These are phyloP conservation scores for Oidiodendron maius DNA, from an alignment of 495 filamentous ascomycete species.

Conservation along the genomic window DNA sequence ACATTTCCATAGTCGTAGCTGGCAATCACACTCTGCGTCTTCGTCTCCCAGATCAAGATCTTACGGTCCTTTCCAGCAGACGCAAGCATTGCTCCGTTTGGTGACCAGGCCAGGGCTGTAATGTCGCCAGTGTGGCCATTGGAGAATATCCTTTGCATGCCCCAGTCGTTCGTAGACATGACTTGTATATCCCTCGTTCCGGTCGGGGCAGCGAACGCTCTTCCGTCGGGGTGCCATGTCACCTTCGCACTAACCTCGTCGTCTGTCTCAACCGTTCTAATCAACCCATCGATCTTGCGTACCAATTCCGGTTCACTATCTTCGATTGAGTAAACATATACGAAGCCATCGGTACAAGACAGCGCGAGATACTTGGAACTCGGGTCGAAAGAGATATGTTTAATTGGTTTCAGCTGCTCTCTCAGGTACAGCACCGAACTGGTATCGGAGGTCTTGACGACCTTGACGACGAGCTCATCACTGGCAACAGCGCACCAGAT, in stretches of 20 bases:
- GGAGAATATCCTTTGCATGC: slow-evolving; percentile 69
- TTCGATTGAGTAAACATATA: slow-evolving; percentile 84
- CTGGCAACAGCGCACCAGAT: slow-evolving; percentile 94
- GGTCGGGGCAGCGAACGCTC: slow-evolving; percentile 82
- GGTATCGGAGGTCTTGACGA: slow-evolving; percentile 78
- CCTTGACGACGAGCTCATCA: slow-evolving; percentile 86
- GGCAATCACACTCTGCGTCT: slow-evolving; percentile 70
- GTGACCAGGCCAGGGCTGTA: slow-evolving; percentile 85
- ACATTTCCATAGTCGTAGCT: slow-evolving; percentile 74
- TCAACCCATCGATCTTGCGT: slow-evolving; percentile 78
- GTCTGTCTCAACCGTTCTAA: slow-evolving; percentile 70
- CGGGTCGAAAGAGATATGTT: slow-evolving; percentile 85
- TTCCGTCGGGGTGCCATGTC: slow-evolving; percentile 91
- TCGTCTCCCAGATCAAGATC: slow-evolving; percentile 83
- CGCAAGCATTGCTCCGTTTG: slow-evolving; percentile 83
- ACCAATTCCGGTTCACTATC: slow-evolving; percentile 76
- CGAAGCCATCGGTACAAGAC: slow-evolving; percentile 78
- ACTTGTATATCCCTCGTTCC: slow-evolving; percentile 80
- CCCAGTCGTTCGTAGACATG: slow-evolving; percentile 80
- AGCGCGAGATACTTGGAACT: slow-evolving; percentile 70
- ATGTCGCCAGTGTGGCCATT: slow-evolving; percentile 80
- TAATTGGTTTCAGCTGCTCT: slow-evolving; percentile 76
- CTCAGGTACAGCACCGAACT: slow-evolving; percentile 65
- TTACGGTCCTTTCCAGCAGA: slow-evolving; percentile 79
- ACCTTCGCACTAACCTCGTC: slow-evolving; percentile 69